Evolutionary conservation across 306 rosid species (phyloP).

Genomic region (Lablab purpureus): DNA sequence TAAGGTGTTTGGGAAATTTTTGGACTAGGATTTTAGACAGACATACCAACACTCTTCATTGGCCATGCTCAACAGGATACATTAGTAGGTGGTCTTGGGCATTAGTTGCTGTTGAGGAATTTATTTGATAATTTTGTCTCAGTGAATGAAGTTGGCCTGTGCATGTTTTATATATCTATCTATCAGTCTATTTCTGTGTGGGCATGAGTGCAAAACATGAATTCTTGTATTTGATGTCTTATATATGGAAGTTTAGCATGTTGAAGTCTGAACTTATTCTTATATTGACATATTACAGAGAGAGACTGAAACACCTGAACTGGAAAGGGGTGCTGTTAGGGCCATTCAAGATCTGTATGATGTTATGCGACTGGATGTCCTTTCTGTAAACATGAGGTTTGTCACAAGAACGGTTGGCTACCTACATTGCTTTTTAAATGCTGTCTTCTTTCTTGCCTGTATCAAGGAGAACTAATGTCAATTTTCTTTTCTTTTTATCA

Average conservation of each 20-base stretch:
- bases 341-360: slow-evolving; percentile 94
- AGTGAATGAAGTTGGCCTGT: background rate
- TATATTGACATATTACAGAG: slow-evolving; percentile 56
- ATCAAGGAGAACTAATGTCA: slow-evolving; percentile 20
- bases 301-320: slow-evolving; percentile 66
- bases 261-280: slow-evolving; percentile 4
- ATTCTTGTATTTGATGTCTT: background rate
- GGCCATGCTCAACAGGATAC: too few relatives aligned
- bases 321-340: slow-evolving; percentile 82
- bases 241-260: slow-evolving; percentile 9
- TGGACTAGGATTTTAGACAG: too few relatives aligned
- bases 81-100: too few relatives aligned
- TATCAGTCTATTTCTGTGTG: background rate
- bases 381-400: slow-evolving; percentile 77
- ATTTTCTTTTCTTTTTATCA: slow-evolving; percentile 31
- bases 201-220: background rate
- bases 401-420: slow-evolving; percentile 27
- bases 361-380: slow-evolving; percentile 74
- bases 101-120: background rate
- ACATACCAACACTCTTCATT: too few relatives aligned
- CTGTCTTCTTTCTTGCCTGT: background rate
- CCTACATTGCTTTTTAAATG: slow-evolving; percentile 5
- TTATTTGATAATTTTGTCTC: background rate
- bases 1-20: too few relatives aligned
- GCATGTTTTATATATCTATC: background rate